A percentile compares a stretch with the other conserved stretches of the same genome.
Conservation (phyloP, 768 basidiomycete species). For the Psilocybe cubensis region DNA sequence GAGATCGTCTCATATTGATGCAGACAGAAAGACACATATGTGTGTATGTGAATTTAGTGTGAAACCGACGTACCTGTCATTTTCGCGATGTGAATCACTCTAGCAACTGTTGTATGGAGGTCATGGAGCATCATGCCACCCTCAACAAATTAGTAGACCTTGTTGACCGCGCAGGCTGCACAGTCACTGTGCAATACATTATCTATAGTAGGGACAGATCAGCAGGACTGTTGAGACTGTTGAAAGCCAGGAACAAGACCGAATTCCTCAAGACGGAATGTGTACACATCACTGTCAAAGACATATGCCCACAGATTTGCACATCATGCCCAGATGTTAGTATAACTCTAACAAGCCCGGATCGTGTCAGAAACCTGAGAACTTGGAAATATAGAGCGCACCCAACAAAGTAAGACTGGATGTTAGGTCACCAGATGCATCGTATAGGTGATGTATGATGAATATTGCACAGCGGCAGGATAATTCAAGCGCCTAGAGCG, state of each 20-base stretch:
- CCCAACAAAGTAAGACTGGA: not conserved
- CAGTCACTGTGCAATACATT: not conserved
- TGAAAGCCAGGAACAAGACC: not conserved
- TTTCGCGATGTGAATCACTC: slow-evolving; percentile 15
- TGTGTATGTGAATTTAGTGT: not conserved
- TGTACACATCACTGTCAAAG: slow-evolving; percentile 5
- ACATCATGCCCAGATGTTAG: not conserved
- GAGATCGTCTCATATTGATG: not conserved
- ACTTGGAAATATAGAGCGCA: not conserved
- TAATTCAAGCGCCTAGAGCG: not conserved
- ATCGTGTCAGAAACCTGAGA: not conserved
- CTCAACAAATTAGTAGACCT: not conserved
- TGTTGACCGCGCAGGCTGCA: not conserved
- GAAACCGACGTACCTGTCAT: slow-evolving; percentile 5
- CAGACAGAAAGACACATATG: no score
- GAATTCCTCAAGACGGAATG: slow-evolving; percentile 3
- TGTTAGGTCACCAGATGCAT: not conserved
- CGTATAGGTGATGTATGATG: not conserved
- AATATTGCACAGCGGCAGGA: not conserved
- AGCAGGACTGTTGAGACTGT: not conserved
- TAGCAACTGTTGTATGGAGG: slow-evolving; percentile 14
- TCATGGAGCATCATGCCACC: not conserved
- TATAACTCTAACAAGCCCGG: not conserved
- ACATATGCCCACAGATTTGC: not conserved
- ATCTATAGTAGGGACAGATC: not conserved